Percentiles rank a stretch among this genome's conserved stretches.
These are phyloP conservation scores for Mariannaea sp. DNA, from an alignment of 2,329 filamentous ascomycete species.

Conservation along the genomic window DNA sequence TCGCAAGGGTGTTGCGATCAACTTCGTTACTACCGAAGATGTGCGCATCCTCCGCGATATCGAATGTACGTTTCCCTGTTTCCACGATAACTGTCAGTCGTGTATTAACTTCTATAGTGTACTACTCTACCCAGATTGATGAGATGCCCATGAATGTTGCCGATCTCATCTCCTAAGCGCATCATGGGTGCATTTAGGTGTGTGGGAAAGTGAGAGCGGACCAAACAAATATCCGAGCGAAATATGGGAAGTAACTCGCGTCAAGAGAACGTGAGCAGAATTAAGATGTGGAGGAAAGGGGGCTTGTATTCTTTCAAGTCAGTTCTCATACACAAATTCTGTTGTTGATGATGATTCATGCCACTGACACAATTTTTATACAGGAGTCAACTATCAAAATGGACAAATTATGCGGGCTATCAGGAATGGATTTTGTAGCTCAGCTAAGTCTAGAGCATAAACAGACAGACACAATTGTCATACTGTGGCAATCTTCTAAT, in stretches of 20 bases:
- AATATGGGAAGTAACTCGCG: slow-evolving; percentile 14
- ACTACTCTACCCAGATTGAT: slow-evolving; percentile 96
- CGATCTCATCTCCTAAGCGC: slow-evolving; percentile 57
- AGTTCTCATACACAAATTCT: slow-evolving; percentile 6
- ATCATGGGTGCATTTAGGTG: neutral
- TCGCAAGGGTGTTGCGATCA: slow-evolving; percentile 98
- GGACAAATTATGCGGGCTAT: neutral
- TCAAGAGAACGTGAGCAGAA: slow-evolving; percentile 24
- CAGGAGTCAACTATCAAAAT: slow-evolving; percentile 7
- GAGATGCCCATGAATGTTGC: slow-evolving; percentile 98
- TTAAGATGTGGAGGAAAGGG: slow-evolving; percentile 40
- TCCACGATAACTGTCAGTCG: neutral
- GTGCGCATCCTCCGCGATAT: slow-evolving; percentile 97
- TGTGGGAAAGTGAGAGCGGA: neutral
- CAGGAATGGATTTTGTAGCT: neutral
- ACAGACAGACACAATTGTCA: slow-evolving; percentile 6
- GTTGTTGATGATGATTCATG: neutral
- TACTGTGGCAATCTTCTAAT: neutral
- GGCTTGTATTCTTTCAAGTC: slow-evolving; percentile 32
- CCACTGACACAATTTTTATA: slow-evolving; percentile 1
- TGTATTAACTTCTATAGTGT: slow-evolving; percentile 62
- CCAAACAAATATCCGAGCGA: neutral
- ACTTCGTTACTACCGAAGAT: slow-evolving; percentile 98
- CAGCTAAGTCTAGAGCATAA: slow-evolving; percentile 2
- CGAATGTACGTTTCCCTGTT: slow-evolving; percentile 67